Percentiles rank a stretch among this genome's conserved stretches.
Conservation (phyloP, 495 filamentous ascomycete species). For the Halenospora varia region DNA sequence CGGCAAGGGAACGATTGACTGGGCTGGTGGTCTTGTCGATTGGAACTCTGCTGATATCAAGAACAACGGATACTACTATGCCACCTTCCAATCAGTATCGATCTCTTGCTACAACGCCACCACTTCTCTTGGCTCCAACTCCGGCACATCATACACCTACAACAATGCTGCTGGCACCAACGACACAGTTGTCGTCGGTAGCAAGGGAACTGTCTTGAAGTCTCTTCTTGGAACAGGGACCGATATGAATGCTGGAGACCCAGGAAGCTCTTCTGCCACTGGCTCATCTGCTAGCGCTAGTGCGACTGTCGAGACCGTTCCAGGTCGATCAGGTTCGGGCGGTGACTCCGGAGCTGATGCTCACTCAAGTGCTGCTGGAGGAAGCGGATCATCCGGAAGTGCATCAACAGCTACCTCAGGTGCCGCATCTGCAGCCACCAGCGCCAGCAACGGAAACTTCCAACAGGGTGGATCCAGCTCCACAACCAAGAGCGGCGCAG, state of each 20-base stretch:
- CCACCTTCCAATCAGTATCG: constrained; percentile 68
- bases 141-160: constrained; percentile 71
- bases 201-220: constrained; percentile 73
- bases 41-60: constrained; percentile 83
- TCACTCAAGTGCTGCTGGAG: constrained; percentile 1
- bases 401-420: neutral
- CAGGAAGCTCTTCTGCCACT: neutral
- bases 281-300: neutral
- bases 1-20: constrained; percentile 78
- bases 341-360: constrained; percentile 8
- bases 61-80: constrained; percentile 84
- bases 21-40: constrained; percentile 87
- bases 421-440: neutral
- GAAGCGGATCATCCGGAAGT: neutral
- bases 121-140: constrained; percentile 50
- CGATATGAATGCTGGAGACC: constrained; percentile 54
- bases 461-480: constrained; percentile 1
- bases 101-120: constrained; percentile 83
- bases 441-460: constrained; percentile 4
- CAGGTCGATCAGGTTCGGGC: constrained; percentile 13
- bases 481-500: constrained; percentile 30
- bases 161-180: constrained; percentile 61
- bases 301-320: constrained; percentile 12
- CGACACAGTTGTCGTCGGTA: constrained; percentile 67
- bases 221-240: constrained; percentile 74